phyloP scores from a whole-genome alignment of 139 green algal species.

The Chlamydomonas sp. region DNA sequence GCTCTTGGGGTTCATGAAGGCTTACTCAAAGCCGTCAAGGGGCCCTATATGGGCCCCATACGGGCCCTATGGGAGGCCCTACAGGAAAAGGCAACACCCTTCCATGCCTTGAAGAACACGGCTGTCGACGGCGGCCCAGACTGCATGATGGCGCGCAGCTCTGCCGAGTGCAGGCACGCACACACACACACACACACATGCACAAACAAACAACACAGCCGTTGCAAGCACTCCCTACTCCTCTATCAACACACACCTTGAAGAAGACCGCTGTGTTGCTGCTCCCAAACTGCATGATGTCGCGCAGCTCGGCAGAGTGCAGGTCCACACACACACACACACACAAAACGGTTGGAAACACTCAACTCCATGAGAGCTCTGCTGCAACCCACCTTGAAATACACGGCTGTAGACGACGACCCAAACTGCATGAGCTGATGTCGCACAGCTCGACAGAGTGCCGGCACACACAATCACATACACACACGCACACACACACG shows the following conservation, averaged over 20 bases:
- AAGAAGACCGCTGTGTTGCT: slow-evolving; percentile 65
- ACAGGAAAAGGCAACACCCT: too few relatives aligned
- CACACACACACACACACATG: too few relatives aligned
- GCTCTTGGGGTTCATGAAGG: too few relatives aligned
- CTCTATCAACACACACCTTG: background rate
- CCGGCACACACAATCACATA: slow-evolving; percentile 96
- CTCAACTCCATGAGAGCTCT: too few relatives aligned
- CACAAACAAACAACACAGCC: slow-evolving; percentile 26
- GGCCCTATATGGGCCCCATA: too few relatives aligned
- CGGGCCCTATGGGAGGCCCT: too few relatives aligned
- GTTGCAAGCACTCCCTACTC: background rate
- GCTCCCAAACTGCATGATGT: slow-evolving; percentile 95
- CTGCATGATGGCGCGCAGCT: slow-evolving; percentile 97
- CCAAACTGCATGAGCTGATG: slow-evolving; percentile 97
- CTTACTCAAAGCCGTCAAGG: too few relatives aligned
- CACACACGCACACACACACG: slow-evolving; percentile 67
- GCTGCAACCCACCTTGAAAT: background rate
- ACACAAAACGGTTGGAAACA: background rate
- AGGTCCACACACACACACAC: too few relatives aligned
- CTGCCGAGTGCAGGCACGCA: slow-evolving; percentile 91
- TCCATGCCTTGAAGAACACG: slow-evolving; percentile 42
- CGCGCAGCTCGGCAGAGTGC: slow-evolving; percentile 85
- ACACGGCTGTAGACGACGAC: slow-evolving; percentile 66
- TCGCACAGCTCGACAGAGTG: slow-evolving; percentile 88
- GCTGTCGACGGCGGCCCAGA: slow-evolving; percentile 71